Evolutionary conservation across 2,329 filamentous ascomycete species (phyloP).

Genomic region (Raffaelea albimanens): DNA sequence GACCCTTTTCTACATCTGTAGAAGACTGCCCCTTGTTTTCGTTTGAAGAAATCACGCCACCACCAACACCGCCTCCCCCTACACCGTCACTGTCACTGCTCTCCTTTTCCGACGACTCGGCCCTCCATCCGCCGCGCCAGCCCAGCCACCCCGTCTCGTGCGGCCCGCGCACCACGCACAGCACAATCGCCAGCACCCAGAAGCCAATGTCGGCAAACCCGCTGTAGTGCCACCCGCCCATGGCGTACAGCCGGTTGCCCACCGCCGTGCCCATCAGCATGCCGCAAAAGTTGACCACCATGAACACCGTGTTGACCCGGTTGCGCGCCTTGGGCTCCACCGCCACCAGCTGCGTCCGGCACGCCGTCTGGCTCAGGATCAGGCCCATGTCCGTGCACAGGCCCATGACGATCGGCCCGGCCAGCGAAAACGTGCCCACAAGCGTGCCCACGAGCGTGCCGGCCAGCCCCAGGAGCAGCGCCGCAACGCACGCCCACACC

Average conservation of each 20-base stretch:
- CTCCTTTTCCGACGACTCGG: constrained; percentile 1
- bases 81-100: background rate
- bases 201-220: constrained; percentile 9
- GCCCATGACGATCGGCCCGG: constrained; percentile 11
- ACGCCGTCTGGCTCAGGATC: constrained; percentile 9
- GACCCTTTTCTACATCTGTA: too few species aligned
- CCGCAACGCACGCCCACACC: constrained; percentile 4
- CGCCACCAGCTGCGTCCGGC: constrained; percentile 8
- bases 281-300: constrained; percentile 9
- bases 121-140: constrained; percentile 29
- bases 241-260: constrained; percentile 14
- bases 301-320: constrained; percentile 12
- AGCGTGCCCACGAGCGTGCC: constrained; percentile 11
- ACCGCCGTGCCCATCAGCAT: constrained; percentile 14
- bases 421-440: constrained; percentile 10
- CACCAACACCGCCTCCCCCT: too few species aligned
- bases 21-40: too few species aligned
- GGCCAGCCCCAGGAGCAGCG: constrained; percentile 5
- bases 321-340: constrained; percentile 12
- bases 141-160: constrained; percentile 29
- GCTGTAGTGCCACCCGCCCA: constrained; percentile 8
- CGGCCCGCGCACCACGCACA: constrained; percentile 23
- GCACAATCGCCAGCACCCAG: constrained; percentile 4
- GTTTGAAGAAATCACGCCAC: too few species aligned
- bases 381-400: constrained; percentile 9